Base-by-base conservation (phyloP, 2,329 filamentous ascomycete genomes). In the Cadophora sp. region DNA sequence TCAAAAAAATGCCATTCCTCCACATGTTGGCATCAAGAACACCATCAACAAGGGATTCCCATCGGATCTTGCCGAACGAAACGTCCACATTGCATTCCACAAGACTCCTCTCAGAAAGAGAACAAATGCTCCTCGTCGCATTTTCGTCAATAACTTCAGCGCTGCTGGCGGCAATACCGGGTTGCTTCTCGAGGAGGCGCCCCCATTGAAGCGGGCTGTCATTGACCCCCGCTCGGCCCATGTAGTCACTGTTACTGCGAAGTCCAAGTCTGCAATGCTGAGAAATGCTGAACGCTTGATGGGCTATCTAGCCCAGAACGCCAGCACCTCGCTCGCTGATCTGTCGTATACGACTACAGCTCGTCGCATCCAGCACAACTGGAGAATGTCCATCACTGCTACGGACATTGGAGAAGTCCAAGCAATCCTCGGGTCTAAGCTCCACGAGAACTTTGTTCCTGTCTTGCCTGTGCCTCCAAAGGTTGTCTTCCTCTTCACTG, bases 281-380 rank as follows among this genome's bases (percentile, higher is more conserved):
- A 59, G 70, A 30, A 76, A 77, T 47, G 66, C 69, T n/a, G 62
- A 72, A 22, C 68, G 68, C n/a, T 51, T 76, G 4, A 59, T 74
- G 20, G 59, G 62, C 4, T 75, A 71, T 51, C 50, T 76, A 16
- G 66, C 74, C 20, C 53, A 69, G 41, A 71, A 73, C 47, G 69
- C 75, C 30, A 62, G 67, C 16, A 68, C 70, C 14, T 64, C 66
- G 27, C 63, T 77, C 27, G 45, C 69, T 2, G 72, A 76, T 67
- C 62, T 77, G 7, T 72, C 76, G 18, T 78, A 78, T 59, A 76
- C 76, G 2, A 74, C 73, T 7, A 75, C 73, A 30, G 75, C 74
- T 16, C 84, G 89, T 24, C 84, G 85, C 53, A 84, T 87, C 13
- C 88, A 90, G 69, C 84, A 89, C 76, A 81, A 83, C 72, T 85